Conservation (phyloP, 331 rosid genomes). For the Rhamnella rubrinervis region DNA sequence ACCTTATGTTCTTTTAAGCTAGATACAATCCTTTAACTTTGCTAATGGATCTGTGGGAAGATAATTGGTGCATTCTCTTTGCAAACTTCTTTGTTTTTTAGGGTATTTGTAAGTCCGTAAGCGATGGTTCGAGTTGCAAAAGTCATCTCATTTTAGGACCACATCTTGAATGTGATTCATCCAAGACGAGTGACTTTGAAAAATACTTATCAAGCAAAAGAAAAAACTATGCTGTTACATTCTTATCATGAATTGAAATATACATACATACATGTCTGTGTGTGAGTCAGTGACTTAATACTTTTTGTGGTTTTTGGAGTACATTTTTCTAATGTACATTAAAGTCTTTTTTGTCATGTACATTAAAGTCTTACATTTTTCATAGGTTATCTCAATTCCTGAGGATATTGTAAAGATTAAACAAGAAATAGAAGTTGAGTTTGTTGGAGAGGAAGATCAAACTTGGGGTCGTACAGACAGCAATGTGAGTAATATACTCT, state of each 20-base stretch:
- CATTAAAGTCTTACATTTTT: slow-evolving; percentile 12
- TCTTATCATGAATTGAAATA: neutral
- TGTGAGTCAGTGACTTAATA: neutral
- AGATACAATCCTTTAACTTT: too few species aligned
- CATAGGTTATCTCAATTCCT: slow-evolving; percentile 55
- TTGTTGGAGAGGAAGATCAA: slow-evolving; percentile 70
- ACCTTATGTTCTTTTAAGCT: too few species aligned
- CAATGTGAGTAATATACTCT: slow-evolving; percentile 48
- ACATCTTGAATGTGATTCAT: too few species aligned
- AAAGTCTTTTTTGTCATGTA: neutral
- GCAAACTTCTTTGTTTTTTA: too few species aligned
- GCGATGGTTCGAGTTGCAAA: too few species aligned
- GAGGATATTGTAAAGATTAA: slow-evolving; percentile 65
- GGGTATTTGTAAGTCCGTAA: neutral
- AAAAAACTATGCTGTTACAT: too few species aligned
- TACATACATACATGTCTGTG: neutral
- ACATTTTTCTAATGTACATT: neutral
- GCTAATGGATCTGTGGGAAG: too few species aligned
- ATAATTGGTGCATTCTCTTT: too few species aligned
- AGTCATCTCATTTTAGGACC: too few species aligned
- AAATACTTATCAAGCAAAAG: slow-evolving; percentile 1
- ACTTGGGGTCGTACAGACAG: slow-evolving; percentile 70
- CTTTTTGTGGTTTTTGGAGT: neutral
- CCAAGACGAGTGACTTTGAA: neutral
- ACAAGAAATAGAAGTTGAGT: slow-evolving; percentile 77